Base-by-base conservation (phyloP, 305 asterid species). In the Fraxinus xanthoxyloides region DNA sequence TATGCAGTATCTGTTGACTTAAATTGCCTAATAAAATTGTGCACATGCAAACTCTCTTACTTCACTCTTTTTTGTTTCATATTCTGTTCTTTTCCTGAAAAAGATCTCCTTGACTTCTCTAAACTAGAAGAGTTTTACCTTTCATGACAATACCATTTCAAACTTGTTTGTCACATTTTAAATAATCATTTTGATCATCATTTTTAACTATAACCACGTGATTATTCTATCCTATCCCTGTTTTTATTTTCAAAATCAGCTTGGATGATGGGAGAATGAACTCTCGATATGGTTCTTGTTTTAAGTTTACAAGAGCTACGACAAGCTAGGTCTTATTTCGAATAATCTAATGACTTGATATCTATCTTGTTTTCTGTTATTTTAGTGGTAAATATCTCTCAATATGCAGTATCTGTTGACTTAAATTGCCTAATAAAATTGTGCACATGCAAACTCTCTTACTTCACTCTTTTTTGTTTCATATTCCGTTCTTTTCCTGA, bases 101-200 rank as follows among this genome's bases (percentile, higher is more conserved):
- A 61, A 13, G 2, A 63, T 21, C 77, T 63, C 31, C 61, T 77
- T 32, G 35, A 46, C 78, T 72, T 24, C 28, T 79, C 80, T 61
- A 74, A 80, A 54, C 26, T 17, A 56, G 32, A 4, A 36, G 34
- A 28, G n/a, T 40, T 81, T 61, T 82, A 54, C 34, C 70, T 81
- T 63, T 56, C 19, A 76, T 46, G 72, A 63, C 5, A 63, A 23
- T 63, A 63, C 72, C 32, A 63, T 8, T 10, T 63, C 72, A 63
- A 46, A 63, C 34, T 63, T 26, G 15, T 63, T 63, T 63, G 72
- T 61, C 31, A 63, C 31, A 21, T 63, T 21, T 63, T 24, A 63
- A 21, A 24, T 63, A 21, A 63, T 26, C 31, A 21, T 61, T 61
- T 61, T 24, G 51, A 61, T 61, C 31, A 21, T 24, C 30, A 13